Conservation (phyloP, 1,284 basidiomycete species). For the Paramarasmius palmivorus region DNA sequence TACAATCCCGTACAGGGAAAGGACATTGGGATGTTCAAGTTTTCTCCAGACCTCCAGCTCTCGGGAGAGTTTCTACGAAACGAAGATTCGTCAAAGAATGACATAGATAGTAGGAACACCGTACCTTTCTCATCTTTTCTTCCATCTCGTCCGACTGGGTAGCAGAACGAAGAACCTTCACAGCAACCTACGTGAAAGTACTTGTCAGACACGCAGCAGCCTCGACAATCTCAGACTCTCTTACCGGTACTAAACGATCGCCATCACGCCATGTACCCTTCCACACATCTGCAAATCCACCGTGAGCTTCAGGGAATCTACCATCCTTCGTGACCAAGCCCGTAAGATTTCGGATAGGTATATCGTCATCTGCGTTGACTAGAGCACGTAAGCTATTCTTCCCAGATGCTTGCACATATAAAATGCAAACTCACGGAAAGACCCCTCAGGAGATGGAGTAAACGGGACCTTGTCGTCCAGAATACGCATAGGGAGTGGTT, state of each 20-base stretch:
- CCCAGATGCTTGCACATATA: neutral
- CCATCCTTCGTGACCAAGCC: conserved; percentile 32
- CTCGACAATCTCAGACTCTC: neutral
- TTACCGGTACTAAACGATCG: conserved; percentile 18
- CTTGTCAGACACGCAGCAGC: neutral
- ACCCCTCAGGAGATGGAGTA: neutral
- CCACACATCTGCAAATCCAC: conserved; percentile 49
- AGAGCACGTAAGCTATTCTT: neutral
- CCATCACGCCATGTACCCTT: conserved; percentile 31
- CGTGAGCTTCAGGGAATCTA: conserved; percentile 37
- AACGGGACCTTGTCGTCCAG: neutral
- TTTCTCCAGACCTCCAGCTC: conserved; percentile 43
- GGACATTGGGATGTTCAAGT: conserved; percentile 39
- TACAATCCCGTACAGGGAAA: conserved; percentile 39
- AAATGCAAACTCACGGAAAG: neutral
- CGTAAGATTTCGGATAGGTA: conserved; percentile 33
- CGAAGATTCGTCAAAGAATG: neutral
- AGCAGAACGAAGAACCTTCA: conserved; percentile 42
- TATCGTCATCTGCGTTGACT: neutral
- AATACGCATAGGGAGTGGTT: neutral
- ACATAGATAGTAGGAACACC: neutral
- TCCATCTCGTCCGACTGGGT: conserved; percentile 28
- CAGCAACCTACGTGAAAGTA: conserved; percentile 32
- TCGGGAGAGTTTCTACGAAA: conserved; percentile 32
- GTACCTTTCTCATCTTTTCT: conserved; percentile 32